Base-by-base conservation (phyloP, 176 grass and related monocot genomes). In the Thalia dealbata region DNA sequence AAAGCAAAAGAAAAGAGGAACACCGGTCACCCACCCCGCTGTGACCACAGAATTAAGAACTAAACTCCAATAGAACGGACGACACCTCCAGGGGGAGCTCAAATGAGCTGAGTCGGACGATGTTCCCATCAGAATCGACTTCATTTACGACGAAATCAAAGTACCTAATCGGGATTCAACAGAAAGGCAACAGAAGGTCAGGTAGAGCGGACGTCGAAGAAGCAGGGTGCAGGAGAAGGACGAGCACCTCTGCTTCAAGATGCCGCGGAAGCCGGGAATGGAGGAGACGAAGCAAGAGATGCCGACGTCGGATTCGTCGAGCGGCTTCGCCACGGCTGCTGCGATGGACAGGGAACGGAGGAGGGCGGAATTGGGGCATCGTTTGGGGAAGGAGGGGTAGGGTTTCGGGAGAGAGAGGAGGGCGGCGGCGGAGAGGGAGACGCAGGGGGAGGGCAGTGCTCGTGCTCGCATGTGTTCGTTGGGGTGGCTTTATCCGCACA, bases 141-240 rank as follows among this genome's bases (percentile, higher is more conserved):
- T 97, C 95, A 58, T 92, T 83, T 41, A 97, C 95, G 50, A 92
- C 92, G 89, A 93, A 97, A 67, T 97, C 95, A 3, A 90, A 86
- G 58, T 91, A 97, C 71, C 84, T 86, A 27, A 62, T 60, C n/a
- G 25, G 52, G 38, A 38, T 38, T 38, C 1, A 38, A 38, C 7
- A 61, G 67, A 81, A 29, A 23, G 22, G 42, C 45, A 48, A 48
- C 45, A 48, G n/a, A 48, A 48, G 1, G 1, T 48, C 11, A 48
- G 0, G 45, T 9, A 13, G 11, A 48, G 45, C 1, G 45, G 45
- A 2, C 1, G 11, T 38, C 32, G 32, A 38, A 38, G 32, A 48
- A 48, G 45, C 19, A 19, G 60, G 42, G 3, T 12, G 9, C 28
- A 11, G 54, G 16, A 21, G 56, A 23, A 52, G 11, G 14, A 52